Percentiles rank a stretch among this genome's conserved stretches.
phyloP scores from a whole-genome alignment of 2,329 filamentous ascomycete genomes.

The Colletotrichum sp. region DNA sequence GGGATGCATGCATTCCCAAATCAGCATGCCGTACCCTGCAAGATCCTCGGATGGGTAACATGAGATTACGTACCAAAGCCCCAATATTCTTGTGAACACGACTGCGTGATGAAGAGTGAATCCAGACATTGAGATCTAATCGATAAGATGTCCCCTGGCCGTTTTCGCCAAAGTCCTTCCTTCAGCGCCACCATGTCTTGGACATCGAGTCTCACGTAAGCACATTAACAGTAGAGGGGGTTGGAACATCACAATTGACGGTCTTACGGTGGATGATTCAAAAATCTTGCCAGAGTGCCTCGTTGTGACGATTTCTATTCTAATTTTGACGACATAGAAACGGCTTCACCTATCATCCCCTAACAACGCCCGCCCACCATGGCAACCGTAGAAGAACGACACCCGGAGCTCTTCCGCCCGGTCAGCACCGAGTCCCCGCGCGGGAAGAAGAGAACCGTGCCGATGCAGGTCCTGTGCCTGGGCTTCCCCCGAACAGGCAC shows the following conservation, averaged over 20 bases:
- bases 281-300: too few species aligned
- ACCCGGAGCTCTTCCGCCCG: conserved; percentile 25
- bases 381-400: conserved; percentile 22
- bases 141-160: neutral
- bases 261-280: too few species aligned
- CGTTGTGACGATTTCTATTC: neutral
- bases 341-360: neutral
- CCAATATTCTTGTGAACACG: neutral
- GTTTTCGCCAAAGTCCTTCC: neutral
- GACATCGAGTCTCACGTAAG: neutral
- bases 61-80: neutral
- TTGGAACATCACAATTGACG: neutral
- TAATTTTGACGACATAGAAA: neutral
- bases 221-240: neutral
- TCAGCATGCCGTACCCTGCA: neutral
- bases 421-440: conserved; percentile 22
- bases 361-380: neutral
- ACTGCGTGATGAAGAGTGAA: too few species aligned
- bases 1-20: neutral
- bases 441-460: conserved; percentile 20
- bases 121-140: neutral
- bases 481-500: conserved; percentile 27
- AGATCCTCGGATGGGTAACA: neutral
- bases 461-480: conserved; percentile 24
- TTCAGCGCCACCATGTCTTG: neutral